A percentile compares a stretch with the other conserved stretches of the same genome.
These are phyloP conservation scores for Trichoderma atrobrunneum DNA, from an alignment of 2,329 filamentous ascomycete species.

Conservation along the genomic window DNA sequence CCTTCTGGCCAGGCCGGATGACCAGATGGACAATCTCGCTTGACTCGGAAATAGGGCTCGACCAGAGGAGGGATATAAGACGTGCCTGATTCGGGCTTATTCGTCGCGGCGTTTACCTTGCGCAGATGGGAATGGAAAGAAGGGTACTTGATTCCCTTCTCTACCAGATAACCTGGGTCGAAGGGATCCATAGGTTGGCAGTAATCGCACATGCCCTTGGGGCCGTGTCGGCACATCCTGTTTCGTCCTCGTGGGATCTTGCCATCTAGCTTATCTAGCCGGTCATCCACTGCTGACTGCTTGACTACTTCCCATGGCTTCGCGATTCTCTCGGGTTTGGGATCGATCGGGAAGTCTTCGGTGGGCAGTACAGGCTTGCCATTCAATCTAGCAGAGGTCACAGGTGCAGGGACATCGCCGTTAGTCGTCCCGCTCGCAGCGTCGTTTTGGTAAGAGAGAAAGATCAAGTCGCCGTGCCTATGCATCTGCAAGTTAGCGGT, in stretches of 20 bases:
- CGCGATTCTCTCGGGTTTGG: slow-evolving; percentile 59
- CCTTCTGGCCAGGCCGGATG: slow-evolving; percentile 93
- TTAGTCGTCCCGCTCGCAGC: slow-evolving; percentile 35
- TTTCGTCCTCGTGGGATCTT: slow-evolving; percentile 79
- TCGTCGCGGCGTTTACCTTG: slow-evolving; percentile 94
- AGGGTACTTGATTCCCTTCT: slow-evolving; percentile 98
- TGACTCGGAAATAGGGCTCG: slow-evolving; percentile 90
- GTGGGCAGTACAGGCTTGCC: slow-evolving; percentile 69
- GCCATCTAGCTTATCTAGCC: slow-evolving; percentile 81
- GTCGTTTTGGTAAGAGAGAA: slow-evolving; percentile 72
- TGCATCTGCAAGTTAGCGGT: slow-evolving; percentile 22
- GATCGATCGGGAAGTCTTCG: slow-evolving; percentile 64
- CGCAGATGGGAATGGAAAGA: slow-evolving; percentile 93
- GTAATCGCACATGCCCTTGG: slow-evolving; percentile 99
- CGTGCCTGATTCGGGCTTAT: slow-evolving; percentile 88
- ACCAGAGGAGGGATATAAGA: slow-evolving; percentile 95
- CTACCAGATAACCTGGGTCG: slow-evolving; percentile 78
- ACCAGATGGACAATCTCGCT: slow-evolving; percentile 83
- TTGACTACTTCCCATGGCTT: slow-evolving; percentile 78
- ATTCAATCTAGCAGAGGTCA: slow-evolving; percentile 68
- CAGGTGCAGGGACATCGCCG: slow-evolving; percentile 35
- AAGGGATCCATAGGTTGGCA: slow-evolving; percentile 97
- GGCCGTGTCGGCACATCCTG: slow-evolving; percentile 92
- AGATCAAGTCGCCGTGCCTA: slow-evolving; percentile 89
- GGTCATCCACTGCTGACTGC: slow-evolving; percentile 84